Base-by-base conservation (phyloP, 352 stramenopile genomes). In the Phytophthora hibernalis region DNA sequence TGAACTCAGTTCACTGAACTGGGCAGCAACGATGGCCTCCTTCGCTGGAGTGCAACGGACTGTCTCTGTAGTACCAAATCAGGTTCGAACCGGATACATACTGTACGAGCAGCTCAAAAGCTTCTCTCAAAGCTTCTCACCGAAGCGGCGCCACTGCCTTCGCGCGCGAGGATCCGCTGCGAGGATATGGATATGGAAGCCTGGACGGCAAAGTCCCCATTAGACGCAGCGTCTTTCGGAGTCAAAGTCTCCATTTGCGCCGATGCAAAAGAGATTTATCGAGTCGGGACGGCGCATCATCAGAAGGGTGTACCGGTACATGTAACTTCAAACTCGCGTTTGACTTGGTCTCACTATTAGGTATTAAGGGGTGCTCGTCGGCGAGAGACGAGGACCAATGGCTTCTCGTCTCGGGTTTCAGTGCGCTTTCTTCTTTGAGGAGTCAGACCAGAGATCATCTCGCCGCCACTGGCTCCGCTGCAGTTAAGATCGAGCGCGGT, bases 1-100 rank as follows among this genome's bases (percentile, higher is more conserved):
- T n/a, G n/a, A n/a, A n/a, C n/a, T n/a, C n/a, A n/a, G n/a, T n/a
- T n/a, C n/a, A n/a, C n/a, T n/a, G n/a, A n/a, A n/a, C n/a, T n/a
- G n/a, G n/a, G n/a, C n/a, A n/a, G n/a, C n/a, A n/a, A n/a, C n/a
- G n/a, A n/a, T n/a, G n/a, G n/a, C n/a, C n/a, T n/a, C n/a, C n/a
- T n/a, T n/a, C n/a, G n/a, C n/a, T n/a, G n/a, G n/a, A n/a, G n/a
- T n/a, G n/a, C n/a, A n/a, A n/a, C 33, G 15, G 21, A 28, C 52
- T 24, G 42, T 66, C 37, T 60, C 20, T 59, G 59, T 24, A 38
- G 31, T 18, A 40, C 44, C 61, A 63, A 68, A 69, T 69, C 61
- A 69, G 61, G 61, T 51, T 35, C 37, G 54, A 48, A 57, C 50
- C 33, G 50, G n/a, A 64, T 69, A 68, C 42, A 15, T 43, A n/a